Evolutionary conservation across 148 eudicot species (phyloP).

Genomic region (Rhododendron henanense): DNA sequence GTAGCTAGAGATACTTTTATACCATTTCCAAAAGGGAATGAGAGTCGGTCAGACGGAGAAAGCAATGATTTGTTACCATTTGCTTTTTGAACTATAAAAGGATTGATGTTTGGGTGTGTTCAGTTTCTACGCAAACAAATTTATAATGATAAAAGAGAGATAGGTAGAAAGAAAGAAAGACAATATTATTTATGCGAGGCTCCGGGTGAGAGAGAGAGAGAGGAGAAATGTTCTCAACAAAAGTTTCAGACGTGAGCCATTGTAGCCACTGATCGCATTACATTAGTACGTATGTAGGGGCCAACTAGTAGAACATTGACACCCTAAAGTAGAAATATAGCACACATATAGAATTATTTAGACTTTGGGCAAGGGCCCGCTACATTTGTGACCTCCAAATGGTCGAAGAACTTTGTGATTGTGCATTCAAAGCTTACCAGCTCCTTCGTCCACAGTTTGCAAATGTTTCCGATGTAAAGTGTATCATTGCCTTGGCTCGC

Average conservation of each 20-base stretch:
- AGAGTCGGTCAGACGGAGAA: not conserved
- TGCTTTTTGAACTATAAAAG: not conserved
- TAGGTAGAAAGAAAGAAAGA: not conserved
- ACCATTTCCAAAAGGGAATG: not conserved
- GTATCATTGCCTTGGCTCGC: conserved; percentile 30
- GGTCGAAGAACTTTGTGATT: not conserved
- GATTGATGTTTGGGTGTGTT: not conserved
- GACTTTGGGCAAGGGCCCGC: not conserved
- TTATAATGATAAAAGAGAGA: not conserved
- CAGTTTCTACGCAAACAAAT: not conserved
- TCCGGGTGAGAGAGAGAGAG: not conserved
- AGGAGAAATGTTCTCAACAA: not conserved
- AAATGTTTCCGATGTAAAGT: conserved; percentile 35
- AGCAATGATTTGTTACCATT: not conserved
- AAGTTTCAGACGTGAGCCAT: not conserved
- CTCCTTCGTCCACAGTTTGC: conserved; percentile 32
- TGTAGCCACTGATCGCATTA: not conserved
- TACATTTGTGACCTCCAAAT: not conserved
- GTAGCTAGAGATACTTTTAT: not conserved
- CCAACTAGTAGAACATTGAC: not conserved
- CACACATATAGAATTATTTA: not conserved
- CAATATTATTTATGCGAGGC: not conserved
- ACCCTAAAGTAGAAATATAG: not conserved
- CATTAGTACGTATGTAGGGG: not conserved
- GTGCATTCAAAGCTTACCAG: conserved; percentile 19